Base-by-base conservation (phyloP, 352 stramenopile genomes). In the Phytopythium litorale region DNA sequence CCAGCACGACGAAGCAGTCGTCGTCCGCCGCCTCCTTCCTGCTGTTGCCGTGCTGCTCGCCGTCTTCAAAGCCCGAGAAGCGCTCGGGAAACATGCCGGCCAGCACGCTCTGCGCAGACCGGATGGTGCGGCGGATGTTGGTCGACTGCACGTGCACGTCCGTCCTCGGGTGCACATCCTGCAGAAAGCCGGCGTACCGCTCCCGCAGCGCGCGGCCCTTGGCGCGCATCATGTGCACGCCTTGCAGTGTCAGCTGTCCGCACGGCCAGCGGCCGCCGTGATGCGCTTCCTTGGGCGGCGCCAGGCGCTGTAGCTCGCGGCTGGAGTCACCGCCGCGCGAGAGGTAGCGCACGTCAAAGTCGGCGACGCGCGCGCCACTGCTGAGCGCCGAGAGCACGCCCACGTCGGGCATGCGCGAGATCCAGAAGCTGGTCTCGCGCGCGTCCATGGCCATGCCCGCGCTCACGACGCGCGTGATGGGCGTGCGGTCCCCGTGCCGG, bases 401-500 rank as follows among this genome's bases (percentile, higher is more conserved):
- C 30, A 79, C 63, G 8, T 78, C 72, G 0, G 77, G 68, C 15
- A 92, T 64, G 0, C 70, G 70, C 19, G 72, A 73, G 58, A 87
- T 68, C 84, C 84, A 92, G 55, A 89, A 88, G 60, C 84, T 58
- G 53, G 64, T 78, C 59, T 92, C 79, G 1, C 48, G 32, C 46
- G 63, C 63, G 23, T 65, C 65, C 70, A 92, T 86, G 21, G 32
- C 8, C 56, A 92, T 52, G 8, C 76, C 75, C 15, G 59, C 9
- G 62, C 76, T 78, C 9, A 91, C 66, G 16, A 62, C 68, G 38
- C 76, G 78, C 45, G 79, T 84, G 70, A 93, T 86, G 5, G 84
- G 84, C n/a, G 84, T 89, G 18, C 84, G 77, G 57, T 93, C 84
- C 45, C 84, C 84, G 63, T 93, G 84, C 15, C 84, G 84, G 57